Evolutionary conservation across 1,284 basidiomycete genomes (phyloP).

Genomic region (Naganishia liquefaciens): DNA sequence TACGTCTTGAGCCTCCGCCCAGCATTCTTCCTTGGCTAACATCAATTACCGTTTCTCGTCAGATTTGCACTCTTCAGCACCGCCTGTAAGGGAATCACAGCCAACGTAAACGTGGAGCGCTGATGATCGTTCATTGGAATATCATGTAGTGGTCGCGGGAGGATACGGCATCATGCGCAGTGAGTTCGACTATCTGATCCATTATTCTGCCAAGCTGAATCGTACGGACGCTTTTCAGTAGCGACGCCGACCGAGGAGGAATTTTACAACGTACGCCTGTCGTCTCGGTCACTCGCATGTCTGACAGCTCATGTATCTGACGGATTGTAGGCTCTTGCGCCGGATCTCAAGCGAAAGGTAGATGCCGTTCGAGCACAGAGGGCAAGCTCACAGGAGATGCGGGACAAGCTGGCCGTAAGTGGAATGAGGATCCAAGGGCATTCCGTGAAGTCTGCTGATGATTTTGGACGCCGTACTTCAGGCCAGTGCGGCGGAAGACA

Average conservation of each 20-base stretch:
- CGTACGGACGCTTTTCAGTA: slow-evolving; percentile 31
- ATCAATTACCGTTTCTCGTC: background rate
- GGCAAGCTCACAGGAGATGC: slow-evolving; percentile 35
- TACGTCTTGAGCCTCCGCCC: background rate
- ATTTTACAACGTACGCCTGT: slow-evolving; percentile 39
- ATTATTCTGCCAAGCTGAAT: background rate
- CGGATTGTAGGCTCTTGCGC: slow-evolving; percentile 41
- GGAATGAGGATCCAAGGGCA: no score
- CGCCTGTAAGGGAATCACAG: slow-evolving; percentile 36
- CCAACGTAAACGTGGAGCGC: slow-evolving; percentile 11
- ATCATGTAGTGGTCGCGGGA: slow-evolving; percentile 38
- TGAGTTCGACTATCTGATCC: slow-evolving; percentile 22
- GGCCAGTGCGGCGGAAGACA: slow-evolving; percentile 37
- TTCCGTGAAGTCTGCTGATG: background rate
- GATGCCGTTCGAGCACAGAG: slow-evolving; percentile 45
- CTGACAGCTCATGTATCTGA: background rate
- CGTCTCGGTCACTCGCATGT: background rate
- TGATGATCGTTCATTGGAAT: slow-evolving; percentile 1
- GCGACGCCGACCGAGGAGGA: slow-evolving; percentile 50
- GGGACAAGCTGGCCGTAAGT: slow-evolving; percentile 29
- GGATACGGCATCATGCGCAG: slow-evolving; percentile 44
- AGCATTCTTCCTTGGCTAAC: background rate
- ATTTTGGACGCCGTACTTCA: background rate
- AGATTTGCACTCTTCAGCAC: slow-evolving; percentile 42
- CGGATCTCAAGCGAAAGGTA: slow-evolving; percentile 50